Conservation (phyloP, 2,329 filamentous ascomycete species). For the Microcyclosporella mali region DNA sequence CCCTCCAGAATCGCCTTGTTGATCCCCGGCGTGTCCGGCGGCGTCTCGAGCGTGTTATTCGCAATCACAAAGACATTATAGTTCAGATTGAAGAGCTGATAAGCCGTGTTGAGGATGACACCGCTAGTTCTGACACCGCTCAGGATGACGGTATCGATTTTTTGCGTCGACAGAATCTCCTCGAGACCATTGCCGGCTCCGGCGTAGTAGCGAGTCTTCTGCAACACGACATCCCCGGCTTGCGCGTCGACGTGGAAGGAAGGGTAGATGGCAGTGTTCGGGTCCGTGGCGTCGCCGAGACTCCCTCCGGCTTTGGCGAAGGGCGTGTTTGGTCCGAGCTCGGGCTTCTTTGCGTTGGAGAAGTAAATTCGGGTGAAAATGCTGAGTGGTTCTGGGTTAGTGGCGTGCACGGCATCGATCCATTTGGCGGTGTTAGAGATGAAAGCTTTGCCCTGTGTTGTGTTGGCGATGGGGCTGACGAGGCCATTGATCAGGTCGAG, state of each 20-base stretch:
- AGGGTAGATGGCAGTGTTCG: slow-evolving; percentile 31
- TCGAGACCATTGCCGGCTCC: slow-evolving; percentile 38
- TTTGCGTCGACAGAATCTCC: slow-evolving; percentile 35
- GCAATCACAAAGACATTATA: slow-evolving; percentile 32
- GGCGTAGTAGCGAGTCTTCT: slow-evolving; percentile 42
- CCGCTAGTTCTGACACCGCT: slow-evolving; percentile 39
- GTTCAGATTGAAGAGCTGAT: slow-evolving; percentile 40
- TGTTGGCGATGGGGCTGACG: slow-evolving; percentile 31
- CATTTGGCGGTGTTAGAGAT: slow-evolving; percentile 33
- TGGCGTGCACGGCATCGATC: slow-evolving; percentile 38
- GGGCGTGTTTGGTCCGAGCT: slow-evolving; percentile 32
- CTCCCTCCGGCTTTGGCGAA: slow-evolving; percentile 32
- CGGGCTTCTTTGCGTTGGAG: slow-evolving; percentile 29
- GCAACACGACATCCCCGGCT: slow-evolving; percentile 33
- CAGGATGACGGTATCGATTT: slow-evolving; percentile 39
- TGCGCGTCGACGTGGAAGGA: slow-evolving; percentile 30
- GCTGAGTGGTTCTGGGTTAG: slow-evolving; percentile 30
- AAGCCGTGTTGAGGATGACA: slow-evolving; percentile 40
- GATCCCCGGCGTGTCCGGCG: slow-evolving; percentile 21
- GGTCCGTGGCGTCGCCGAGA: slow-evolving; percentile 26
- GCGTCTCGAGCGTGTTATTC: slow-evolving; percentile 29
- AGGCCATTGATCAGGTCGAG: slow-evolving; percentile 39
- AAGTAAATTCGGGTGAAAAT: slow-evolving; percentile 40
- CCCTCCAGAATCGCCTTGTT: slow-evolving; percentile 27
- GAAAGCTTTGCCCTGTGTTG: slow-evolving; percentile 30